Evolutionary conservation across 805 yeast species (phyloP).

Genomic region (Wickerhamomyces xylosicus): DNA sequence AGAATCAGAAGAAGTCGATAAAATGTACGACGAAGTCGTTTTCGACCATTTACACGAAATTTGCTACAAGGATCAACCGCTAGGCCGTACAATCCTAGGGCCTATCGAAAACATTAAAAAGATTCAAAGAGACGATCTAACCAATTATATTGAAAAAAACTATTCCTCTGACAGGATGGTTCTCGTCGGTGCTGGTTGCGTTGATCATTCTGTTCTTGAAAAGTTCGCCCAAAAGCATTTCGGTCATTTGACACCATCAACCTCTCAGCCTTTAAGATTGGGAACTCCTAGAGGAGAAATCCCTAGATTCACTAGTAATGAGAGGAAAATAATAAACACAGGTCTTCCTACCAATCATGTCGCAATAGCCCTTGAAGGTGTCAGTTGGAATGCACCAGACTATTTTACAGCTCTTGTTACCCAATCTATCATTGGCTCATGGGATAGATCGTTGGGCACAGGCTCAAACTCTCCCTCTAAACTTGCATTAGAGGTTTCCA

Average conservation of each 20-base stretch:
- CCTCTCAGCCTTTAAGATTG: constrained; percentile 46
- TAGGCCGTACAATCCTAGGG: constrained; percentile 94
- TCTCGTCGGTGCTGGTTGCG: constrained; percentile 92
- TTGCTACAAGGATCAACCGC: constrained; percentile 80
- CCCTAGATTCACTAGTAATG: constrained; percentile 80
- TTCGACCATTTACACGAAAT: constrained; percentile 94
- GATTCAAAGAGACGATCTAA: constrained; percentile 67
- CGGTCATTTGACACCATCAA: constrained; percentile 48
- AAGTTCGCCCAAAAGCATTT: constrained; percentile 66
- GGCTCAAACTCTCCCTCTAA: constrained; percentile 83
- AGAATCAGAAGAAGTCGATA: constrained; percentile 96
- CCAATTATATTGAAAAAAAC: constrained; percentile 70
- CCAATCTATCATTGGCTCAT: constrained; percentile 92
- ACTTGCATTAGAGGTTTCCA: constrained; percentile 52
- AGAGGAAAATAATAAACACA: constrained; percentile 72
- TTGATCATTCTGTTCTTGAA: constrained; percentile 79
- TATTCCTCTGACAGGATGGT: constrained; percentile 98
- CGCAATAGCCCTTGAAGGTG: constrained; percentile 96
- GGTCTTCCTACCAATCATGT: constrained; percentile 83
- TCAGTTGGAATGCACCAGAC: constrained; percentile 93
- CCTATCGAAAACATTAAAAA: constrained; percentile 83
- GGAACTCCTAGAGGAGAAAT: constrained; percentile 55
- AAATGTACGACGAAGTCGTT: constrained; percentile 96
- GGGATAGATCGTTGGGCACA: constrained; percentile 89
- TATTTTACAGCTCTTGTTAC: constrained; percentile 93